phyloP scores from a whole-genome alignment of 768 basidiomycete species.

The Mycena olivaceomarginata region DNA sequence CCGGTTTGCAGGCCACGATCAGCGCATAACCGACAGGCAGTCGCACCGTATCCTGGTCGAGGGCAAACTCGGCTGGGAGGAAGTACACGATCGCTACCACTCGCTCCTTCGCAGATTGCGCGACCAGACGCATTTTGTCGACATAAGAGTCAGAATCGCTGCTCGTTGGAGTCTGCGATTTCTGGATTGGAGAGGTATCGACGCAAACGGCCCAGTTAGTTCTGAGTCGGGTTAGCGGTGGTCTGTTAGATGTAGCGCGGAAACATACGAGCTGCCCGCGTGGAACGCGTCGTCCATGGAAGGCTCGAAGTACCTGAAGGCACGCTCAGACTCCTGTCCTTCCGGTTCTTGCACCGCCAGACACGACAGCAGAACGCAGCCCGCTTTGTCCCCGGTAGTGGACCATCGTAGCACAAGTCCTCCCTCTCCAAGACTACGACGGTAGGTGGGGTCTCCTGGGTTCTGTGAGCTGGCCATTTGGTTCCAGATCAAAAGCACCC shows the following conservation, averaged over 20 bases:
- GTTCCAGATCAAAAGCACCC: not conserved
- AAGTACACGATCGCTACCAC: constrained; percentile 23
- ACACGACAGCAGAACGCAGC: constrained; percentile 16
- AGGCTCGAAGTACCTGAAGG: constrained; percentile 17
- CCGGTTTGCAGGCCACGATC: constrained; percentile 16
- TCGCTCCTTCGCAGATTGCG: constrained; percentile 9
- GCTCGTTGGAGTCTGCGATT: not conserved
- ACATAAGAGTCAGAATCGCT: not conserved
- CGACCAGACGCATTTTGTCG: constrained; percentile 14
- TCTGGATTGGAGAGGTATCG: constrained; percentile 1
- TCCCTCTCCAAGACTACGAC: not conserved
- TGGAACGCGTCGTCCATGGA: constrained; percentile 22
- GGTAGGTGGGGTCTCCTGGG: constrained; percentile 18
- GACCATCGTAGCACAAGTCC: constrained; percentile 24
- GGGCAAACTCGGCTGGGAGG: constrained; percentile 4
- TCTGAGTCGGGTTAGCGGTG: not conserved
- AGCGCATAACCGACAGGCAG: constrained; percentile 8
- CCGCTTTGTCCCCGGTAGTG: constrained; percentile 18
- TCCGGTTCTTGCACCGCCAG: not conserved
- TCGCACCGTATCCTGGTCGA: constrained; percentile 15
- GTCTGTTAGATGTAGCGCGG: not conserved
- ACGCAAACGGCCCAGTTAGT: constrained; percentile 26
- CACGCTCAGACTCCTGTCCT: constrained; percentile 13
- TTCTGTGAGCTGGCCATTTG: not conserved
- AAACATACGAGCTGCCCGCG: constrained; percentile 20